A percentile compares a stretch with the other conserved stretches of the same genome.
Evolutionary conservation across 1,284 basidiomycete genomes (phyloP).

Genomic region (Pseudozyma hubeiensis): DNA sequence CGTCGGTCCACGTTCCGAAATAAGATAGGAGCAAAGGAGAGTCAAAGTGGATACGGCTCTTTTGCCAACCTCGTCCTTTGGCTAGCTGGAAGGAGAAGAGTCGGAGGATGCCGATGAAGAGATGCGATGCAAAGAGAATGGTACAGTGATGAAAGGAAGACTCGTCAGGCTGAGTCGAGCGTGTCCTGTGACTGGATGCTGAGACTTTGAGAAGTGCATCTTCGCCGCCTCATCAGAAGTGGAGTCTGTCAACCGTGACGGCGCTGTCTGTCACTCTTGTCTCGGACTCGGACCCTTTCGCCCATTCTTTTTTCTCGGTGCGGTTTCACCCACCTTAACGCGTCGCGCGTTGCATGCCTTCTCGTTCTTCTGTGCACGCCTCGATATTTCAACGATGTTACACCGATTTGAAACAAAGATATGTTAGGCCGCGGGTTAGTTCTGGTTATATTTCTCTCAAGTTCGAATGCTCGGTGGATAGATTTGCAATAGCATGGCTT

Average conservation of each 20-base stretch:
- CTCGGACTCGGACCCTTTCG: not conserved
- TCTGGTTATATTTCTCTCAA: not conserved
- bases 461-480: not conserved
- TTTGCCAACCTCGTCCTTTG: too few species aligned
- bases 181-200: too few species aligned
- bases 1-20: too few species aligned
- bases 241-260: not conserved
- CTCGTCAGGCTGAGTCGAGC: too few species aligned
- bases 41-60: too few species aligned
- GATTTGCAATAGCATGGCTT: constrained; percentile 27
- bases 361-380: constrained; percentile 1
- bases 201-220: not conserved
- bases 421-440: not conserved
- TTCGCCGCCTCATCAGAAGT: not conserved
- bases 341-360: constrained; percentile 22
- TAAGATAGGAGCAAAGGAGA: too few species aligned
- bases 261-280: too few species aligned
- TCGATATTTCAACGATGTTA: constrained; percentile 10
- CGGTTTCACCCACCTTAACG: constrained; percentile 9
- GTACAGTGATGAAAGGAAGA: too few species aligned
- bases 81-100: too few species aligned
- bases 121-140: too few species aligned
- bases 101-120: too few species aligned
- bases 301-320: not conserved
- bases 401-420: not conserved